Percentiles rank a stretch among this genome's conserved stretches.
Conservation (phyloP, 2,329 filamentous ascomycete genomes). For the Alternaria triticina region DNA sequence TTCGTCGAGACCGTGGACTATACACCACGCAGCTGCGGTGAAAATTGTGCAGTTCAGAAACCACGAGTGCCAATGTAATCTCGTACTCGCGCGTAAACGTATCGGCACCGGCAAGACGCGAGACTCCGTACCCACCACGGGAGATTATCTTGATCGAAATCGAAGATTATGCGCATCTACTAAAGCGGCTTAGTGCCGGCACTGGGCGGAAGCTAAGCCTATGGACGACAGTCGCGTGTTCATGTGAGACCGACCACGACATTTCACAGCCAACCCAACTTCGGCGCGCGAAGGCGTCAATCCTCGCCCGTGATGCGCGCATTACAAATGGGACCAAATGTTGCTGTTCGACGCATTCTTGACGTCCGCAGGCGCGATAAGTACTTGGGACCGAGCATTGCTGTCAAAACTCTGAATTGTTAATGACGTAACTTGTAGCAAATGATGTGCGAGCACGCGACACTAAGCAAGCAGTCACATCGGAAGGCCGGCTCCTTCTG, state of each 20-base stretch:
- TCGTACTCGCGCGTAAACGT: not conserved
- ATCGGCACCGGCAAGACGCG: not conserved
- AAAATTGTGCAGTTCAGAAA: not conserved
- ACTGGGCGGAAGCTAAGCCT: conserved; percentile 11
- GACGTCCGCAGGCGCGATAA: not conserved
- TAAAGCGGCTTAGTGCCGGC: conserved; percentile 1
- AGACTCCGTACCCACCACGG: not conserved
- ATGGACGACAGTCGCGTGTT: not conserved
- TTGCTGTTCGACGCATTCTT: not conserved
- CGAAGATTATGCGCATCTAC: not conserved
- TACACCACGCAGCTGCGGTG: not conserved
- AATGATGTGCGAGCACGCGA: conserved; percentile 2
- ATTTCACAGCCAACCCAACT: not conserved
- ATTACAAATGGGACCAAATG: not conserved
- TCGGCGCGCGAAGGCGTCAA: not conserved
- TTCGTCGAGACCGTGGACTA: not conserved
- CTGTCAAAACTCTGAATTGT: not conserved
- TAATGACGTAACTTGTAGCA: conserved; percentile 10
- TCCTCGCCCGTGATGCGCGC: not conserved
- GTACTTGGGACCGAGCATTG: not conserved
- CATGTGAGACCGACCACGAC: not conserved
- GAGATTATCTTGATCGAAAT: not conserved
- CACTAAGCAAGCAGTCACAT: conserved; percentile 1
- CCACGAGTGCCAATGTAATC: not conserved
- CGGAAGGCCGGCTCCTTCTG: conserved; percentile 13